Percentiles rank a stretch among this genome's conserved stretches.
phyloP scores from a whole-genome alignment of 2,329 filamentous ascomycete genomes.

The Hymenotorrendiella dingleyae region DNA sequence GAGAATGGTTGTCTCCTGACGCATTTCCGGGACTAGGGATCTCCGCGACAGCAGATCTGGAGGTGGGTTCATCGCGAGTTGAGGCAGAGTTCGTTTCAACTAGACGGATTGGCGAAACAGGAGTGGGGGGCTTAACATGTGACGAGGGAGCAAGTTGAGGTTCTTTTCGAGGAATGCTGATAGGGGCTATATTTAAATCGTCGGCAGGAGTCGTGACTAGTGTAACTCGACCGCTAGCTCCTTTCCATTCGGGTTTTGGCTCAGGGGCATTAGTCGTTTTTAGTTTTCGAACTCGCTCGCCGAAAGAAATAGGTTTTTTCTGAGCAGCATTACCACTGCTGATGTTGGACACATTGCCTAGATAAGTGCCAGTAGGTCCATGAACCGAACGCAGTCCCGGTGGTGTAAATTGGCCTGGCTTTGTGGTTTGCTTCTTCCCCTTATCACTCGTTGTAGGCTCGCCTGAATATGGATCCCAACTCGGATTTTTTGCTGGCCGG shows the following conservation, averaged over 20 bases:
- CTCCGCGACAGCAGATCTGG: conserved; percentile 13
- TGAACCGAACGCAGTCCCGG: conserved; percentile 16
- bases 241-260: conserved; percentile 60
- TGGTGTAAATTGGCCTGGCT: conserved; percentile 44
- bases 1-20: conserved; percentile 11
- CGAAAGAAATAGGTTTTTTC: conserved; percentile 35
- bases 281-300: conserved; percentile 41
- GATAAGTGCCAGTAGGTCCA: conserved; percentile 12
- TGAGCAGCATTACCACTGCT: conserved; percentile 22
- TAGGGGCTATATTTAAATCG: conserved; percentile 47
- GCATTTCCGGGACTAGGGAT: conserved; percentile 8
- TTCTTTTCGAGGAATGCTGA: conserved; percentile 49
- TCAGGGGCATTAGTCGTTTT: conserved; percentile 27
- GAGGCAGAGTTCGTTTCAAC: conserved; percentile 26
- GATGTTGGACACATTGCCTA: conserved; percentile 24
- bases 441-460: conserved; percentile 54
- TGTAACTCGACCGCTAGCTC: conserved; percentile 61
- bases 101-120: conserved; percentile 16
- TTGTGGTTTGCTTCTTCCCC: conserved; percentile 51
- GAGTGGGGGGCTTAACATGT: conserved; percentile 16
- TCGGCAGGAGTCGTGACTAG: conserved; percentile 61
- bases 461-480: conserved; percentile 62
- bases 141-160: conserved; percentile 33
- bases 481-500: conserved; percentile 35
- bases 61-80: conserved; percentile 14